Evolutionary conservation across 2,329 filamentous ascomycete species (phyloP).

Genomic region (Colletotrichum horii): DNA sequence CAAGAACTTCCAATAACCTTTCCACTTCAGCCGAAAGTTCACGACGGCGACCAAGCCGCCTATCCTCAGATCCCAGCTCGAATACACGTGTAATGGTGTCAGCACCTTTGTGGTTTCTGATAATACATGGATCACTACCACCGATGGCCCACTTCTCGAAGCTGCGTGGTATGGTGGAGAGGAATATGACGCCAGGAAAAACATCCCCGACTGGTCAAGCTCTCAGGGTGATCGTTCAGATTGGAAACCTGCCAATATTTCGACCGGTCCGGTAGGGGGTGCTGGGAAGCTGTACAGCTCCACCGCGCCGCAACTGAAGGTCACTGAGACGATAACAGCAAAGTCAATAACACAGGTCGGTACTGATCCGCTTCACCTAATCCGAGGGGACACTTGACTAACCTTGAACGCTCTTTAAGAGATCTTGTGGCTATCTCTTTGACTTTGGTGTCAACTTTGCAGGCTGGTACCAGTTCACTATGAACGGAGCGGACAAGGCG

Average conservation of each 20-base stretch:
- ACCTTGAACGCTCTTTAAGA: accelerated
- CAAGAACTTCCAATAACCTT: neutral
- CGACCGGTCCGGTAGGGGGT: neutral
- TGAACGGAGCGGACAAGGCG: neutral
- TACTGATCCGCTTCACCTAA: accelerated
- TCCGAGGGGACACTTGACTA: neutral
- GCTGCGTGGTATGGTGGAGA: slow-evolving; percentile 18
- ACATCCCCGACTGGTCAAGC: neutral
- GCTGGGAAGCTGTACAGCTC: slow-evolving; percentile 5
- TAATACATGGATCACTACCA: slow-evolving; percentile 3
- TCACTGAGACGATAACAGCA: neutral
- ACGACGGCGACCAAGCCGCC: neutral
- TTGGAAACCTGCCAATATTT: slow-evolving; percentile 1
- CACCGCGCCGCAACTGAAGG: slow-evolving; percentile 1
- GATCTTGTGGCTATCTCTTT: neutral
- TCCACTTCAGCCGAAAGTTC: neutral
- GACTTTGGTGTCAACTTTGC: slow-evolving; percentile 18
- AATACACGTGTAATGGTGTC: slow-evolving; percentile 13
- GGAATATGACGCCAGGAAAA: slow-evolving; percentile 16
- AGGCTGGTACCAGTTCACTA: neutral
- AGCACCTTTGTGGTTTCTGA: neutral
- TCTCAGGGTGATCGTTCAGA: neutral
- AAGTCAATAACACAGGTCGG: neutral
- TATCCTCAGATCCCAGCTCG: slow-evolving; percentile 19
- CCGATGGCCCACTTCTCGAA: slow-evolving; percentile 12